A percentile compares a stretch with the other conserved stretches of the same genome.
Conservation (phyloP, 2,329 filamentous ascomycete genomes). For the Colletotrichum ledebouriae region DNA sequence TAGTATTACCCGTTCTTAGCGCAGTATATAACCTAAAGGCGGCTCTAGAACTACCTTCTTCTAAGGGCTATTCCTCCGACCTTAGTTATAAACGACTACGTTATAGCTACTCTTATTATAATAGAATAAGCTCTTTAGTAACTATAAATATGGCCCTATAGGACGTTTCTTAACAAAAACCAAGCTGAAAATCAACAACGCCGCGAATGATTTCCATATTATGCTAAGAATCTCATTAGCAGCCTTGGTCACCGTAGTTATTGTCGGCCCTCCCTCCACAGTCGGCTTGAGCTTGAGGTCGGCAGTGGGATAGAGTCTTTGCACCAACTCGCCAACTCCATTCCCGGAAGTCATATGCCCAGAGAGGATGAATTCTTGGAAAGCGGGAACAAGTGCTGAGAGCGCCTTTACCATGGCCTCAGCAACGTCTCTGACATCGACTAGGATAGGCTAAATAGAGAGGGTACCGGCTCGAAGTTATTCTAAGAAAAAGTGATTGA, state of each 20-base stretch:
- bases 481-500: constrained; percentile 10
- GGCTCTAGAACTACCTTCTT: too few relatives aligned
- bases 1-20: too few relatives aligned
- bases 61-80: too few relatives aligned
- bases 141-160: too few relatives aligned
- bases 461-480: neutral
- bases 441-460: neutral
- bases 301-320: constrained; percentile 4
- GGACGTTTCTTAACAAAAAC: too few relatives aligned
- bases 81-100: too few relatives aligned
- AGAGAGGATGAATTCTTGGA: constrained; percentile 28
- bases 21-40: too few relatives aligned
- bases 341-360: constrained; percentile 1
- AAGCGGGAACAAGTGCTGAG: neutral
- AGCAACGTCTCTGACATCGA: constrained; percentile 32
- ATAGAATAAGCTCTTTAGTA: too few relatives aligned
- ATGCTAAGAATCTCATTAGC: constrained; percentile 17
- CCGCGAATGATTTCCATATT: constrained; percentile 14
- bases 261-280: neutral
- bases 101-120: too few relatives aligned
- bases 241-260: constrained; percentile 6
- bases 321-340: neutral
- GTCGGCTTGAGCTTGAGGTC: neutral
- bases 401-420: constrained; percentile 6
- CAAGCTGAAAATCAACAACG: neutral